Conservation (phyloP, 1,284 basidiomycete genomes). For the Exobasidium rhododendri region DNA sequence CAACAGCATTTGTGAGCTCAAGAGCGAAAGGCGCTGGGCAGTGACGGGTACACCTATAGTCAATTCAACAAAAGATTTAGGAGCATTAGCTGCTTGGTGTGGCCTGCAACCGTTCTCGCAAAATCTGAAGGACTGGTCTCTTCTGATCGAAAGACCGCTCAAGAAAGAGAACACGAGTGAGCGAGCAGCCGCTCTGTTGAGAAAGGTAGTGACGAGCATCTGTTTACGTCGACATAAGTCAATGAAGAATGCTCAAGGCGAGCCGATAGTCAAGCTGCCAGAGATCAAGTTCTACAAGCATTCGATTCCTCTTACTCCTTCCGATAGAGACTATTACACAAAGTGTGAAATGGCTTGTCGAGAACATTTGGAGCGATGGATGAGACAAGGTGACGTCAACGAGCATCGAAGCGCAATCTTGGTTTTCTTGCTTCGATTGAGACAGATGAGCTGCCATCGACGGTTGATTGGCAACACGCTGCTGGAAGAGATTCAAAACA, state of each 20-base stretch:
- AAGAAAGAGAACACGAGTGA: conserved; percentile 12
- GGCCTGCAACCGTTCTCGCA: conserved; percentile 67
- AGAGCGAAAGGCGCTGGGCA: conserved; percentile 62
- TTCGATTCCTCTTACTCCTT: conserved; percentile 65
- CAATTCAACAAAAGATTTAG: conserved; percentile 78
- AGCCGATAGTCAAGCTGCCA: conserved; percentile 14
- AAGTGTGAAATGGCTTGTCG: conserved; percentile 67
- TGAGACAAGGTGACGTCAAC: conserved; percentile 55
- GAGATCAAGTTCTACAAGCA: conserved; percentile 56
- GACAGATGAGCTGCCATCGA: conserved; percentile 78
- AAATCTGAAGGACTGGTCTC: conserved; percentile 53
- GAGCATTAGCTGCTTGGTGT: conserved; percentile 76
- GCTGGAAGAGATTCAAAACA: conserved; percentile 66
- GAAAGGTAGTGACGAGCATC: conserved; percentile 78
- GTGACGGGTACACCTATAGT: conserved; percentile 84
- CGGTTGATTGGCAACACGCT: conserved; percentile 73
- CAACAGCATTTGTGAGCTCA: conserved; percentile 66
- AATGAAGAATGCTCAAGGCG: conserved; percentile 59
- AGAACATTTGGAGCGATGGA: conserved; percentile 64
- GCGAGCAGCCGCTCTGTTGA: conserved; percentile 17
- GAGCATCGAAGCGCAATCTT: conserved; percentile 58
- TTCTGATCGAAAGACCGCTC: conserved; percentile 65
- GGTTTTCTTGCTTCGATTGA: conserved; percentile 78
- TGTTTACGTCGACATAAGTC: conserved; percentile 84
- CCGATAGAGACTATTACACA: conserved; percentile 72